Percentiles rank a stretch among this genome's conserved stretches.
Conservation (phyloP, 169 alveolate species). For the Cryptosporidium sp. region DNA sequence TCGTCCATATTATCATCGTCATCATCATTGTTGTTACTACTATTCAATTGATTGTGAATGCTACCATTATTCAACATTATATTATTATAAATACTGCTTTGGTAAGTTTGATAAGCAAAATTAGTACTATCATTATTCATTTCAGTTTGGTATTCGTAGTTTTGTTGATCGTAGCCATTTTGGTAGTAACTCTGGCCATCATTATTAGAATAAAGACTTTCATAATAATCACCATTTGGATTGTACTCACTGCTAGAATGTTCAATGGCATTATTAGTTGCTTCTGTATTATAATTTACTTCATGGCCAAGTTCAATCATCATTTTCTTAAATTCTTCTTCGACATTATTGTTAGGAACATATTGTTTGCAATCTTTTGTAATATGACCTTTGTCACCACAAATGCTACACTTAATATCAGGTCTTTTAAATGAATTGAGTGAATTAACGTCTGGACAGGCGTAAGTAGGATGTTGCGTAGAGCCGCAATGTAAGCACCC, state of each 20-base stretch:
- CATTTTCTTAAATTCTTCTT: constrained; percentile 69
- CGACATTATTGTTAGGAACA: constrained; percentile 70
- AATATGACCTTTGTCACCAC: constrained; percentile 93
- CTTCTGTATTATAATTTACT: background rate
- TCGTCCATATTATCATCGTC: constrained; percentile 73
- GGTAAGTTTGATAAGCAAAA: background rate
- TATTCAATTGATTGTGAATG: background rate
- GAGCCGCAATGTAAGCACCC: constrained; percentile 73
- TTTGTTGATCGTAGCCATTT: background rate
- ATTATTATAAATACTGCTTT: constrained; percentile 1
- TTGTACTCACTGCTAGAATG: background rate
- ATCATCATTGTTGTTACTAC: constrained; percentile 5
- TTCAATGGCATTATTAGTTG: background rate
- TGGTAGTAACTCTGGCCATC: background rate
- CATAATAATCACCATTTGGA: constrained; percentile 15
- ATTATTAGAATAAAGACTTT: constrained; percentile 16
- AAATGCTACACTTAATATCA: constrained; percentile 85
- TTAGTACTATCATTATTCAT: background rate
- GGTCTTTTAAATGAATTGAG: constrained; percentile 78
- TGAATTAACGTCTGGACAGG: constrained; percentile 59
- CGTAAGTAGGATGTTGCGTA: constrained; percentile 65
- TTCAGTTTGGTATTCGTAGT: background rate
- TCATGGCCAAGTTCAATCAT: constrained; percentile 53
- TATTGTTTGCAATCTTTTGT: constrained; percentile 89
- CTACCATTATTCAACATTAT: background rate